Conservation (phyloP, 306 rosid genomes). For the Rosa chinensis region DNA sequence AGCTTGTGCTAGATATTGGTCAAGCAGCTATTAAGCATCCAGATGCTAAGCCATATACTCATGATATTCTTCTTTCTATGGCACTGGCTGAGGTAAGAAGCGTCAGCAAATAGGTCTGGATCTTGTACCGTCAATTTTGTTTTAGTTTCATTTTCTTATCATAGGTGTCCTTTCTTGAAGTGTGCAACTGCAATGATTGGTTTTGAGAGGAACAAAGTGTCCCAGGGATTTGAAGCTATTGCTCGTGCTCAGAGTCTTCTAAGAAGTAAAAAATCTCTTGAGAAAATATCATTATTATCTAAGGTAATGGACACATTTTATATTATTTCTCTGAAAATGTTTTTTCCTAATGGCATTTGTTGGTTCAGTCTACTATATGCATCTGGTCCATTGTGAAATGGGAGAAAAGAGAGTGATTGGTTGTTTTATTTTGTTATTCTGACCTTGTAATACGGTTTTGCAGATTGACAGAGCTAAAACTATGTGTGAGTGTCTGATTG, state of each 20-base stretch:
- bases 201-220: constrained; percentile 82
- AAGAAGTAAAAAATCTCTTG: constrained; percentile 74
- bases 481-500: constrained; percentile 76
- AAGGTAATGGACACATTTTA: constrained; percentile 40
- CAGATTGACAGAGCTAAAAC: constrained; percentile 73
- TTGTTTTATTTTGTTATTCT: neutral
- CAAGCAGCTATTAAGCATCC: constrained; percentile 58
- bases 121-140: constrained; percentile 35
- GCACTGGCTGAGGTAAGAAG: constrained; percentile 86
- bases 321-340: neutral
- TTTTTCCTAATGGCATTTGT: neutral
- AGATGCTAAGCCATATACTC: constrained; percentile 72
- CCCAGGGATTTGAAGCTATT: constrained; percentile 97
- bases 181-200: constrained; percentile 84
- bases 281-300: constrained; percentile 63
- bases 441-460: constrained; percentile 27
- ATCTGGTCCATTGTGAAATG: neutral
- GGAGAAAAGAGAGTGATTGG: neutral
- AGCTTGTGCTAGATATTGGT: constrained; percentile 72
- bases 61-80: constrained; percentile 88
- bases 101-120: constrained; percentile 35
- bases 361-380: neutral
- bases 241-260: constrained; percentile 91
- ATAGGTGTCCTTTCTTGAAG: constrained; percentile 80
- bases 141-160: constrained; percentile 50